Evolutionary conservation across 176 grass and related monocot genomes (phyloP), one percentile per base, ranked within the genome.

Genomic region (Calamus simplicifolius): DNA sequence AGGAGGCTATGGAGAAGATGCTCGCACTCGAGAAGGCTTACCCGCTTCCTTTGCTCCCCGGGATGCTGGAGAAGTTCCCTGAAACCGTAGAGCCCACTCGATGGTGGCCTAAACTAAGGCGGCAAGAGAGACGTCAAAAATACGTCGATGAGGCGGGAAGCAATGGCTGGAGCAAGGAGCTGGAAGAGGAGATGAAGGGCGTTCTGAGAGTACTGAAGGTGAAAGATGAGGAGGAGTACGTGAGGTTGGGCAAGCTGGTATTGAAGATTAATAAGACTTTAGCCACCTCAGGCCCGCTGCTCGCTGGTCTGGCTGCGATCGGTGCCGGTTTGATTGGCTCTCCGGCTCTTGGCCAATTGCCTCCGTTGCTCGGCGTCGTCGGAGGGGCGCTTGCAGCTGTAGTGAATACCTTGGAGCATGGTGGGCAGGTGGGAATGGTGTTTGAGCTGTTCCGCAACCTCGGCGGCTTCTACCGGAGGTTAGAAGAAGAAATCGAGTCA

Each of bases 51-150:
- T 21, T 86, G 18, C 29, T 86, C 4, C 38, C 69, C 1, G 56
- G 25, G 0, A 86, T 86, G 83, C 70, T 86, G 4, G 86, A 85
- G 0, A 89, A 89, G 67, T 89, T 85, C 50, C 86, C 86, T 4
- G 54, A 64, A 31, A n/a, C 8, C 8, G 19, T 89, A 5, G 62
- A 81, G 70, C 73, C 80, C 4, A 0, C 85, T 0, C 30, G 73
- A 3, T 89, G 77, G 85, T 89, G 85, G 85, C 85, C 85, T 6
- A 58, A n/a, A 5, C 49, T 48, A 27, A 26, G 30, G 21, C 8
- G 21, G 21, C 21, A 23, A 23, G 21, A 48, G 2, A 58, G 26
- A 49, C 6, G 16, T 26, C 10, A 15, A 23, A 52, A 16, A 7
- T 29, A n/a, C 29, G 2, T 1, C 5, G 23, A 48, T 23, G 14